These are phyloP conservation scores for Calonectria crousiana DNA, from an alignment of 2,329 filamentous ascomycete genomes.

Conservation along the genomic window DNA sequence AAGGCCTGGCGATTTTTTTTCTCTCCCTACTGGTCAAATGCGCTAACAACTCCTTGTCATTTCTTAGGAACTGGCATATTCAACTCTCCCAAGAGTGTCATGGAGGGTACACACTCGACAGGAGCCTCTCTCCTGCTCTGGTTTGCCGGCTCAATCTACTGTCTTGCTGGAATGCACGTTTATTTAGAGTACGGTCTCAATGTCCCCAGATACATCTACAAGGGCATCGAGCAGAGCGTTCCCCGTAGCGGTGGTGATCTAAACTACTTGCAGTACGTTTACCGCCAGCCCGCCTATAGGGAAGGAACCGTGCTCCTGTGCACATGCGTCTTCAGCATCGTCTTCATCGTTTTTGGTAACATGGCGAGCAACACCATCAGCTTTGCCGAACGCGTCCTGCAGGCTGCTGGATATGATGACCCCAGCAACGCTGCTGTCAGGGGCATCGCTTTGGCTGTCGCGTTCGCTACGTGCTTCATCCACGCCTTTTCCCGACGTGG, in stretches of 20 bases:
- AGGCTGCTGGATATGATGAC: conserved; percentile 47
- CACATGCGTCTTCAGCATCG: conserved; percentile 59
- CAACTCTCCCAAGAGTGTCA: conserved; percentile 49
- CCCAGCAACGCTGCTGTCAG: conserved; percentile 51
- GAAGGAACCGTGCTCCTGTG: conserved; percentile 52
- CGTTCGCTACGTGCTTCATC: conserved; percentile 59
- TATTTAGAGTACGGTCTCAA: conserved; percentile 62
- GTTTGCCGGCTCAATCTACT: conserved; percentile 54
- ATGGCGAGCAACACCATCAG: conserved; percentile 62
- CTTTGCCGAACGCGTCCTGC: conserved; percentile 56
- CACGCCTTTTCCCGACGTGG: conserved; percentile 62
- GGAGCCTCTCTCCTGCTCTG: conserved; percentile 55
- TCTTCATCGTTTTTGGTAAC: conserved; percentile 61
- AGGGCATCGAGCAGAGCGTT: conserved; percentile 54
- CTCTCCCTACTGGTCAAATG: background rate
- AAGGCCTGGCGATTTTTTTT: background rate
- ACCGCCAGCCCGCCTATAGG: conserved; percentile 50
- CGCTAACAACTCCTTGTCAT: conserved; percentile 25
- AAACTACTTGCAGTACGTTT: conserved; percentile 63
- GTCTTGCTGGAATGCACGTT: conserved; percentile 51
- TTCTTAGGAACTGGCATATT: conserved; percentile 52
- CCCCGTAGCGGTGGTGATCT: conserved; percentile 61
- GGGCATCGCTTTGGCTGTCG: conserved; percentile 60
- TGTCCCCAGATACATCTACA: conserved; percentile 56
- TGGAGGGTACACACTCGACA: conserved; percentile 48